Conservation (phyloP, 805 yeast genomes). For the Candida mattraensis region DNA sequence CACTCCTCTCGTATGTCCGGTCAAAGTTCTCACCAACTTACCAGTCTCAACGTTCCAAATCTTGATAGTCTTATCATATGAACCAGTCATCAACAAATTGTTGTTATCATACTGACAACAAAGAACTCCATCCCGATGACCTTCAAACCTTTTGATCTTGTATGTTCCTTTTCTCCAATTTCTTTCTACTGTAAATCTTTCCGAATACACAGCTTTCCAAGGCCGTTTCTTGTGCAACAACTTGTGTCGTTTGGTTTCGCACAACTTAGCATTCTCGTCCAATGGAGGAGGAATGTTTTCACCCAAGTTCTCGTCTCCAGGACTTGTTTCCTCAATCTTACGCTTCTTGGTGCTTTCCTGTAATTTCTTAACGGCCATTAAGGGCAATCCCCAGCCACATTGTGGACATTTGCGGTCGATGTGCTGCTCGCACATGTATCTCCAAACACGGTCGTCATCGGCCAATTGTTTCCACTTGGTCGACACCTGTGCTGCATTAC, state of each 20-base stretch:
- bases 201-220: constrained; percentile 94
- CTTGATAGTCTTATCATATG: constrained; percentile 85
- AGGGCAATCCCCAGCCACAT: constrained; percentile 98
- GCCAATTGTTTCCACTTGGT: constrained; percentile 85
- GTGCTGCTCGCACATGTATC: constrained; percentile 97
- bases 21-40: constrained; percentile 68
- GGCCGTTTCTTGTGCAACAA: constrained; percentile 59
- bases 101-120: constrained; percentile 83
- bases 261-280: constrained; percentile 15
- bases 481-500: constrained; percentile 92
- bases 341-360: constrained; percentile 30
- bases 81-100: constrained; percentile 79
- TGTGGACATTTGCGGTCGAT: constrained; percentile 96
- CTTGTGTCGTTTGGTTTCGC: constrained; percentile 13
- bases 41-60: constrained; percentile 92
- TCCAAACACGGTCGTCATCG: constrained; percentile 97
- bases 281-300: constrained; percentile 29
- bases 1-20: constrained; percentile 90
- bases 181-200: constrained; percentile 85
- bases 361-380: constrained; percentile 78
- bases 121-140: constrained; percentile 88
- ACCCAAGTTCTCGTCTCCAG: constrained; percentile 10
- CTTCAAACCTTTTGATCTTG: constrained; percentile 61
- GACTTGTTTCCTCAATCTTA: constrained; percentile 20
- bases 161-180: constrained; percentile 91